These are phyloP conservation scores for Thermomucor indicae-seudaticae DNA, from an alignment of 371 early-diverging fungal genomes.

Conservation along the genomic window DNA sequence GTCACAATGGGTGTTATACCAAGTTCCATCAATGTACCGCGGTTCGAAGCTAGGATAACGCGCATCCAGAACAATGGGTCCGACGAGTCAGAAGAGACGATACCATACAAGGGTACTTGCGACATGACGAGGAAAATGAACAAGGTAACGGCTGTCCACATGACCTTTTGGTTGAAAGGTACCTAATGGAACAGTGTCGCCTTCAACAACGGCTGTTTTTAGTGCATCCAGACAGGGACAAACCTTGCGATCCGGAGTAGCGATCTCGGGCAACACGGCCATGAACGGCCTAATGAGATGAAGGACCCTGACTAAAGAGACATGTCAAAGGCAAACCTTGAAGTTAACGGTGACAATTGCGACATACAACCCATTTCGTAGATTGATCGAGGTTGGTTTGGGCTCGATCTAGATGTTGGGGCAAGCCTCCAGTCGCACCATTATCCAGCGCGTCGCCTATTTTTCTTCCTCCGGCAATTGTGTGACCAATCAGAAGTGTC, in stretches of 20 bases:
- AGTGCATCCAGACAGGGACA: not conserved
- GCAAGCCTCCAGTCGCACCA: too few relatives aligned
- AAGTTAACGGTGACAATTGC: too few relatives aligned
- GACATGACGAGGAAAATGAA: conserved; percentile 99
- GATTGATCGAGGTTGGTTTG: too few relatives aligned
- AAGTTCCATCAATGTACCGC: conserved; percentile 99
- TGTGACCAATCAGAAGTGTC: too few relatives aligned
- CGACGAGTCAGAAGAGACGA: conserved; percentile 96
- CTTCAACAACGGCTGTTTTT: conserved; percentile 1
- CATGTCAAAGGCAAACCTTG: too few relatives aligned
- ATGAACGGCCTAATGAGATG: conserved; percentile 98
- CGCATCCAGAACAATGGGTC: conserved; percentile 99
- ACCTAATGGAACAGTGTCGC: conserved; percentile 48
- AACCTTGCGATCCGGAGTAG: conserved; percentile 95
- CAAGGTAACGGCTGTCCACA: conserved; percentile 99
- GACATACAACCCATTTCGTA: too few relatives aligned
- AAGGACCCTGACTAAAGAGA: conserved; percentile 82
- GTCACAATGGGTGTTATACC: conserved; percentile 99
- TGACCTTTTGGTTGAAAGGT: conserved; percentile 96
- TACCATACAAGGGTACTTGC: conserved; percentile 99
- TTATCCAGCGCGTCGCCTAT: too few relatives aligned
- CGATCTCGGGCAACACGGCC: conserved; percentile 97
- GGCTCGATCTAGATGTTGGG: too few relatives aligned
- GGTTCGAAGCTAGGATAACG: conserved; percentile 98
- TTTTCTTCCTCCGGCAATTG: too few relatives aligned